Percentiles rank a stretch among this genome's conserved stretches.
These are phyloP conservation scores for Tetrapisispora nanseiensis DNA, from an alignment of 805 yeast species.

Conservation along the genomic window DNA sequence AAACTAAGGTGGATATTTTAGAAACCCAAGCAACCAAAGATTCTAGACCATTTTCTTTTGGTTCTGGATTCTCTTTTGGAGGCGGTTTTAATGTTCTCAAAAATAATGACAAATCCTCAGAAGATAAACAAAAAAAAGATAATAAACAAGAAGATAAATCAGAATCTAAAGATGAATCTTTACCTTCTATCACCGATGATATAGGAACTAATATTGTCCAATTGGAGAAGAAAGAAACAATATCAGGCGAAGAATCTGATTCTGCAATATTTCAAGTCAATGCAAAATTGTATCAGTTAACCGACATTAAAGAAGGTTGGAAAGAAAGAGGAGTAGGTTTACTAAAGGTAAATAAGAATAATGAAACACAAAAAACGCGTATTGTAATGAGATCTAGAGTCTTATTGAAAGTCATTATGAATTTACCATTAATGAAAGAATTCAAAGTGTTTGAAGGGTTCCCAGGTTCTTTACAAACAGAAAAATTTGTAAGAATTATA, in stretches of 20 bases:
- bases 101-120: slow-evolving; percentile 6
- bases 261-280: slow-evolving; percentile 54
- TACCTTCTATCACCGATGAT: slow-evolving; percentile 9
- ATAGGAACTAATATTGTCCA: slow-evolving; percentile 32
- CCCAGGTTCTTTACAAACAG: slow-evolving; percentile 75
- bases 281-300: slow-evolving; percentile 71
- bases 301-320: slow-evolving; percentile 72
- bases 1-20: slow-evolving; percentile 3
- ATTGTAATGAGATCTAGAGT: slow-evolving; percentile 89
- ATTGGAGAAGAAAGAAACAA: slow-evolving; percentile 46
- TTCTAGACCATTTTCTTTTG: slow-evolving; percentile 31
- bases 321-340: slow-evolving; percentile 90
- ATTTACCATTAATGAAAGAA: slow-evolving; percentile 53
- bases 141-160: slow-evolving; percentile 5
- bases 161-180: slow-evolving; percentile 15
- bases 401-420: slow-evolving; percentile 69
- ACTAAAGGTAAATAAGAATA: slow-evolving; percentile 58
- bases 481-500: slow-evolving; percentile 70
- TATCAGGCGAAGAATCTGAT: slow-evolving; percentile 91
- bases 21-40: slow-evolving; percentile 1
- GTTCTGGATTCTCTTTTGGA: slow-evolving; percentile 38
- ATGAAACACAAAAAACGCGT: slow-evolving; percentile 41
- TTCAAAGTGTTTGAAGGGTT: slow-evolving; percentile 68
- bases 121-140: slow-evolving; percentile 8
- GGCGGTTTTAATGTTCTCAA: slow-evolving; percentile 25